A percentile compares a stretch with the other conserved stretches of the same genome.
These are phyloP conservation scores for Fragilaria radians DNA, from an alignment of 108 stramenopile genomes.

Conservation along the genomic window DNA sequence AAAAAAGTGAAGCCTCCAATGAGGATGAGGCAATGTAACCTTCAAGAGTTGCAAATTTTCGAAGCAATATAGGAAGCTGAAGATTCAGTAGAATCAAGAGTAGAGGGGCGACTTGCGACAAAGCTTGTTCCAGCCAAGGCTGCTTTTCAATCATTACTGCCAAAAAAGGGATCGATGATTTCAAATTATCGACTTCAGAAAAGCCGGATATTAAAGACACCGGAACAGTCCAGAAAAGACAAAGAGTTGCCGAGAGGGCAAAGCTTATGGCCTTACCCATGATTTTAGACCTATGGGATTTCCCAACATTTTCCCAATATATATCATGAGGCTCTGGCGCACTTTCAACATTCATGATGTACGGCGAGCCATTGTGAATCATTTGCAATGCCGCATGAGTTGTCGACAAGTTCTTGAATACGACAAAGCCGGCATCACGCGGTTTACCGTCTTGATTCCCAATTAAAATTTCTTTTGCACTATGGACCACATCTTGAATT, in stretches of 20 bases:
- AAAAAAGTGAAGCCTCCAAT: conserved; percentile 1
- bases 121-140: conserved; percentile 30
- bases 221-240: conserved; percentile 37
- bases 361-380: conserved; percentile 24
- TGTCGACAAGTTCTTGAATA: conserved; percentile 19
- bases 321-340: conserved; percentile 8
- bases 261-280: conserved; percentile 26
- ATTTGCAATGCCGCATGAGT: conserved; percentile 27
- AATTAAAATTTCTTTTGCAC: not conserved
- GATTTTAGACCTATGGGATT: conserved; percentile 14
- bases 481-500: not conserved
- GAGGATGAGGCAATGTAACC: conserved; percentile 3
- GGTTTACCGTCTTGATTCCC: conserved; percentile 16
- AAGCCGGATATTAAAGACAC: conserved; percentile 4
- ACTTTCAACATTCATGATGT: conserved; percentile 10
- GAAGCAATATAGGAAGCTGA: conserved; percentile 18
- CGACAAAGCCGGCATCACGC: conserved; percentile 18
- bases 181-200: conserved; percentile 10
- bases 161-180: conserved; percentile 24
- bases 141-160: conserved; percentile 21
- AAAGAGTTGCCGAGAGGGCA: conserved; percentile 18
- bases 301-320: conserved; percentile 37
- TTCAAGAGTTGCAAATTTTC: conserved; percentile 8
- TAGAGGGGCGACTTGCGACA: conserved; percentile 33
- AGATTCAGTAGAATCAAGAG: conserved; percentile 18